A percentile compares a stretch with the other conserved stretches of the same genome.
phyloP scores from a whole-genome alignment of 306 rosid genomes.

The Vicia sativa region DNA sequence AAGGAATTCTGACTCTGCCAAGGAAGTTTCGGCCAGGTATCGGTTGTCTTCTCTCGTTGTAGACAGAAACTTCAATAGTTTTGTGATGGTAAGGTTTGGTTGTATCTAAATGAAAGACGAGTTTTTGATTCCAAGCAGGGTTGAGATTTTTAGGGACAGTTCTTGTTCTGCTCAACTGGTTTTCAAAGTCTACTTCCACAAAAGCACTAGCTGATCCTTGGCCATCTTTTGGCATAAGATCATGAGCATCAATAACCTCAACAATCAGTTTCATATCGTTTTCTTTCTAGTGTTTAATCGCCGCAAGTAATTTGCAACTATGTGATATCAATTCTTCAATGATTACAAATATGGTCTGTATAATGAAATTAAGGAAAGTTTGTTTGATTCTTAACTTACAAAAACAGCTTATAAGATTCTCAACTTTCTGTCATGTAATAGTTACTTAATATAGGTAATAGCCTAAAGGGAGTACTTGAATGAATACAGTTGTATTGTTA shows the following conservation, averaged over 20 bases:
- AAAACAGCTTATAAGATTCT: slow-evolving; percentile 33
- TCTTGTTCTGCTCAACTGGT: slow-evolving; percentile 59
- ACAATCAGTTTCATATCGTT: slow-evolving; percentile 68
- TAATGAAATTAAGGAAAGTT: not conserved
- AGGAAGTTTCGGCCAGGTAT: slow-evolving; percentile 58
- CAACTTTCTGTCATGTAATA: slow-evolving; percentile 27
- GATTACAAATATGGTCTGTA: slow-evolving; percentile 1
- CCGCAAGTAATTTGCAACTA: slow-evolving; percentile 43
- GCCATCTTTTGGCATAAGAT: slow-evolving; percentile 71
- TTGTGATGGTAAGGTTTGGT: slow-evolving; percentile 52
- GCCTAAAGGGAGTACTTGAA: too few species aligned
- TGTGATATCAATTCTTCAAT: slow-evolving; percentile 30
- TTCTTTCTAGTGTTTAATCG: slow-evolving; percentile 17
- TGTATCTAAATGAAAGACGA: slow-evolving; percentile 48
- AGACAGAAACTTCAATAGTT: slow-evolving; percentile 54
- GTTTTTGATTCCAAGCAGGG: slow-evolving; percentile 69
- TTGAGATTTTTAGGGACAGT: slow-evolving; percentile 65
- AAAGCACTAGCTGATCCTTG: slow-evolving; percentile 68
- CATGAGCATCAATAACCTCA: slow-evolving; percentile 68
- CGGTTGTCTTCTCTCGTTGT: slow-evolving; percentile 52
- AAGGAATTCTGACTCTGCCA: slow-evolving; percentile 70
- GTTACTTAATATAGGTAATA: not conserved
- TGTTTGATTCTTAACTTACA: slow-evolving; percentile 33
- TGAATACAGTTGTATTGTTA: not conserved
- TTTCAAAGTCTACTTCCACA: slow-evolving; percentile 67